Evolutionary conservation across 768 basidiomycete genomes (phyloP).

Genomic region (Termitomyces sp.): DNA sequence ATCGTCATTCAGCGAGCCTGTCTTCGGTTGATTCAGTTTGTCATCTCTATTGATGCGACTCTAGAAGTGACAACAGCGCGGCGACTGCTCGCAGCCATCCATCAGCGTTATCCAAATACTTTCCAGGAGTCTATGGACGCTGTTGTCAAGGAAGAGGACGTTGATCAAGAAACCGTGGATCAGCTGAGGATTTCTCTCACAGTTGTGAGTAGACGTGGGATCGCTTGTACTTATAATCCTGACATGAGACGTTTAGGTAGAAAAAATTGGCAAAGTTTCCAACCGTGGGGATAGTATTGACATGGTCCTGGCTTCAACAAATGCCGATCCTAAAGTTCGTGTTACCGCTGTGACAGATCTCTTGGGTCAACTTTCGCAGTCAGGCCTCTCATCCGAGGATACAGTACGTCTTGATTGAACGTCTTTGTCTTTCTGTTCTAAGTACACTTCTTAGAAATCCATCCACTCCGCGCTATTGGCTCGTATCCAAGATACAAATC

Average conservation of each 20-base stretch:
- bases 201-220: constrained; percentile 33
- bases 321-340: constrained; percentile 60
- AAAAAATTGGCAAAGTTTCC: constrained; percentile 1
- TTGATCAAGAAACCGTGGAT: constrained; percentile 41
- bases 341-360: constrained; percentile 56
- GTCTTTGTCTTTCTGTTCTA: neutral
- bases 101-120: constrained; percentile 60
- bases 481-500: constrained; percentile 63
- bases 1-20: constrained; percentile 30
- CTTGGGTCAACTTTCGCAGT: constrained; percentile 32
- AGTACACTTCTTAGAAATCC: constrained; percentile 38
- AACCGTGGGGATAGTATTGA: constrained; percentile 25
- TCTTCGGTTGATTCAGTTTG: constrained; percentile 23
- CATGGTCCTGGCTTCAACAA: constrained; percentile 53
- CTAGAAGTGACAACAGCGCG: constrained; percentile 22
- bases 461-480: constrained; percentile 62
- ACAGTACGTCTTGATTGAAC: constrained; percentile 29
- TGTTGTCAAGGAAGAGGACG: constrained; percentile 30
- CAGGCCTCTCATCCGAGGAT: constrained; percentile 32
- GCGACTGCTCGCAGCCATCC: constrained; percentile 50
- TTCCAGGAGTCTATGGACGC: constrained; percentile 41
- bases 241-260: neutral
- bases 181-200: constrained; percentile 59
- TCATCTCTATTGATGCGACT: constrained; percentile 21
- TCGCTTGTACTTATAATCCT: neutral